Evolutionary conservation across 345 rosid species (phyloP).

Genomic region (Citrus hindsii): DNA sequence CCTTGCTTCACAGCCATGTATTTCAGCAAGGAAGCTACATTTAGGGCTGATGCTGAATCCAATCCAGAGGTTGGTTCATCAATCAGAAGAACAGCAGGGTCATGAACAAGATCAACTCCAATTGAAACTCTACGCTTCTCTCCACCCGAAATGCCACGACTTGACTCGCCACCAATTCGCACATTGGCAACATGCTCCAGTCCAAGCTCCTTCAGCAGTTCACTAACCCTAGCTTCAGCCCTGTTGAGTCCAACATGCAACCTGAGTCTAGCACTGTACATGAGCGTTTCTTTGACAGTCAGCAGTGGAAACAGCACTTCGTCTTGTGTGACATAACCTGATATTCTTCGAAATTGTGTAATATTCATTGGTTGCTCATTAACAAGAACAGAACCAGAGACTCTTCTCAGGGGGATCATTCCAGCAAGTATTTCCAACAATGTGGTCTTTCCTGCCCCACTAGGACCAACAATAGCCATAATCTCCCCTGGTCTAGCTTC

Average conservation of each 20-base stretch:
- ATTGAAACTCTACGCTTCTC: constrained; percentile 34
- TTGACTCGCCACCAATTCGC: constrained; percentile 21
- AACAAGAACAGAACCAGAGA: constrained; percentile 26
- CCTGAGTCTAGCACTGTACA: constrained; percentile 31
- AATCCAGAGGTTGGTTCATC: constrained; percentile 37
- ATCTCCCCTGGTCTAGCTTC: constrained; percentile 31
- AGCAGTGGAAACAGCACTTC: constrained; percentile 31
- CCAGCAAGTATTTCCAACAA: constrained; percentile 30
- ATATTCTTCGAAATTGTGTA: constrained; percentile 15
- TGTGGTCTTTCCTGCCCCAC: constrained; percentile 35
- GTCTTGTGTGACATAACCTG: constrained; percentile 30
- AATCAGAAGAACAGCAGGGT: constrained; percentile 27
- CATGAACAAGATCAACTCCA: constrained; percentile 32
- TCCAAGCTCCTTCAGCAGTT: constrained; percentile 25
- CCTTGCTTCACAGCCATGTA: constrained; percentile 22
- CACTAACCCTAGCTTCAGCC: constrained; percentile 20
- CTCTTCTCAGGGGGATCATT: constrained; percentile 11
- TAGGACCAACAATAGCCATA: constrained; percentile 32
- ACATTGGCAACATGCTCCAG: constrained; percentile 26
- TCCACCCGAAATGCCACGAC: constrained; percentile 31
- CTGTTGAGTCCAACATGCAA: constrained; percentile 3
- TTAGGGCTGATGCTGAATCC: constrained; percentile 31
- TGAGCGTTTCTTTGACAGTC: constrained; percentile 29
- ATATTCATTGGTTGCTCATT: constrained; percentile 25
- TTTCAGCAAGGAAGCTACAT: constrained; percentile 25